Evolutionary conservation across 306 rosid species (phyloP), one percentile per base, ranked within the genome.

Genomic region (Mucuna pruriens): DNA sequence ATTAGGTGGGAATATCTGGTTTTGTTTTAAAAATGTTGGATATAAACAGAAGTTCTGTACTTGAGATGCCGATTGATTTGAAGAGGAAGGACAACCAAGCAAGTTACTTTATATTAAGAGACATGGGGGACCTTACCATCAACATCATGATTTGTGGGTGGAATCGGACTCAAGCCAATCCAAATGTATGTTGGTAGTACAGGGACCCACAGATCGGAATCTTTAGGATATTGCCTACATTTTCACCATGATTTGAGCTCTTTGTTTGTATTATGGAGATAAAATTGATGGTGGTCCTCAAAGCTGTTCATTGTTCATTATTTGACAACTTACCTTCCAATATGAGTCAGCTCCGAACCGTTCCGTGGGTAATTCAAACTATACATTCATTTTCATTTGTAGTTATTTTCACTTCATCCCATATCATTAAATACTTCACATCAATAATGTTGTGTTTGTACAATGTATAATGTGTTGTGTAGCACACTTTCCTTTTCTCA

Each of bases 161-260:
- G 82, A 81, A 84, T 55, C 82, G 77, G 77, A 75, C 62, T 72
- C 46, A 34, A 74, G 65, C 76, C 71, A 76, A 75, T 84, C 81
- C 82, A 83, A 70, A 58, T 78, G 81, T 73, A 77, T 85, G 76
- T 46, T 44, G 13, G 3, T 65, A 49, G 75, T 65, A 81, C 61
- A 74, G 2, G 73, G 64, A 85, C 92, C 91, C 83, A 85, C 88
- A 77, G 46, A 88, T 88, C 55, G 79, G 92, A 88, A 86, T 88
- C 88, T 84, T 65, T 17, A 49, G 83, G 86, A 89, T 82, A 80
- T 87, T 75, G 89, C 86, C 71, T 25, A 79, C 76, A 74, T 71
- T 80, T 81, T 80, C 71, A 61, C 72, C 80, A 73, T 84, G 82
- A 51, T 77, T 86, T 81, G 62, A 84, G 81, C 9, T 68, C 68